Evolutionary conservation across 495 filamentous ascomycete genomes (phyloP).

Genomic region (Polyplosphaeria fusca): DNA sequence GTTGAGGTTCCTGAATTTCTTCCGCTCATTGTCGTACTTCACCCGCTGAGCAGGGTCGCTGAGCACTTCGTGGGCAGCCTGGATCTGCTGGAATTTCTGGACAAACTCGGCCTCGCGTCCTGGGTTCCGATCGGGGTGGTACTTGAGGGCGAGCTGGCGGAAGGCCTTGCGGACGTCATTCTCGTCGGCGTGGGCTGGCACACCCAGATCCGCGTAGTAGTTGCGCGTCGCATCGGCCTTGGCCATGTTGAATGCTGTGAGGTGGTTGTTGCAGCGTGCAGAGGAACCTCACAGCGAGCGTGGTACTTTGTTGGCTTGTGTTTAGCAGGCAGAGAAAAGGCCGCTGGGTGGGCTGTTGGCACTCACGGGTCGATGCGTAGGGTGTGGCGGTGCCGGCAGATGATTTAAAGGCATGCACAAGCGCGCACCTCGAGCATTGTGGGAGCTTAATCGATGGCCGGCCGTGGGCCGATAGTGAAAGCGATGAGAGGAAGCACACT

Average conservation of each 20-base stretch:
- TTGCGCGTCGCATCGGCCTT: constrained; percentile 49
- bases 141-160: constrained; percentile 77
- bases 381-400: neutral
- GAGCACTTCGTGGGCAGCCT: constrained; percentile 80
- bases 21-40: constrained; percentile 75
- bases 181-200: constrained; percentile 58
- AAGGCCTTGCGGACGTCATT: constrained; percentile 84
- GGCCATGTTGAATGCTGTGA: constrained; percentile 34
- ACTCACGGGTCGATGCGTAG: too few relatives aligned
- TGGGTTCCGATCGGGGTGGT: constrained; percentile 86
- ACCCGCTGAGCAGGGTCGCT: constrained; percentile 61
- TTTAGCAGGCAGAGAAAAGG: constrained; percentile 10
- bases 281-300: neutral
- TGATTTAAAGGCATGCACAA: too few relatives aligned
- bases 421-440: too few relatives aligned
- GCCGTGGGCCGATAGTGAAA: too few relatives aligned
- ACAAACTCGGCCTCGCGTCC: constrained; percentile 75
- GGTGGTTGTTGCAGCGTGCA: neutral
- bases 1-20: constrained; percentile 32
- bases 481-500: too few relatives aligned
- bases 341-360: too few relatives aligned
- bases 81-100: constrained; percentile 78
- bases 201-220: constrained; percentile 83
- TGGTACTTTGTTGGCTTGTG: neutral
- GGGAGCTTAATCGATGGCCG: too few relatives aligned